phyloP scores from a whole-genome alignment of 768 basidiomycete species.

The Kwoniella botswanensis region DNA sequence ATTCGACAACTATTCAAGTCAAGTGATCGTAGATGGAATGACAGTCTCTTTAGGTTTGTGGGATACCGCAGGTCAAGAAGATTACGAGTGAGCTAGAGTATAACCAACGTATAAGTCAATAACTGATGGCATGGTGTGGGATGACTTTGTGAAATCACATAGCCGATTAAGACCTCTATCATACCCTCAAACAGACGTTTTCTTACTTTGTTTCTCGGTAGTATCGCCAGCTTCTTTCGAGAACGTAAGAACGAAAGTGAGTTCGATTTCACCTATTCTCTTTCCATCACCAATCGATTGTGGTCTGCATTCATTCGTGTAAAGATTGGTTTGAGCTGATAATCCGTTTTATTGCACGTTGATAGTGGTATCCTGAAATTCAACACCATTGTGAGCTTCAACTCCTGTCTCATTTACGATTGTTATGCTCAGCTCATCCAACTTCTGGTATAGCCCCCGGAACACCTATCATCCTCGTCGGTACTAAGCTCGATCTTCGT shows the following conservation, averaged over 20 bases:
- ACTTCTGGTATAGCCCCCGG: conserved; percentile 67
- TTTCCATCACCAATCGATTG: neutral
- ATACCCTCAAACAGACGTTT: conserved; percentile 99
- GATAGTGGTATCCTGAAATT: conserved; percentile 68
- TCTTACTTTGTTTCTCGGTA: conserved; percentile 91
- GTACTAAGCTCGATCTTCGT: conserved; percentile 90
- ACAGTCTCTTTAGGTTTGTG: conserved; percentile 87
- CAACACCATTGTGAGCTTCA: conserved; percentile 71
- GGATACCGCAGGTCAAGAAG: conserved; percentile 59
- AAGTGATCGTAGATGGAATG: conserved; percentile 98
- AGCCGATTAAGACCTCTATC: conserved; percentile 68
- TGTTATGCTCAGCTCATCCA: neutral
- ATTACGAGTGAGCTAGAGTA: conserved; percentile 51
- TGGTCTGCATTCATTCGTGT: no score
- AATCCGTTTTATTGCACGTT: neutral
- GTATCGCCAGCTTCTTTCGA: conserved; percentile 89
- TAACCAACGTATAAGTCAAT: neutral
- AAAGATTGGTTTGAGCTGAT: neutral
- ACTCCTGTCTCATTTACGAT: neutral
- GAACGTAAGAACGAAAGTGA: conserved; percentile 75
- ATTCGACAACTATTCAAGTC: conserved; percentile 94
- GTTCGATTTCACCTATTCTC: neutral
- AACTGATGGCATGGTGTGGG: neutral
- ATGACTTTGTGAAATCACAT: neutral
- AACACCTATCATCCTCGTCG: conserved; percentile 92